These are phyloP conservation scores for Boletus sensibilis DNA, from an alignment of 768 basidiomycete species.

Conservation along the genomic window DNA sequence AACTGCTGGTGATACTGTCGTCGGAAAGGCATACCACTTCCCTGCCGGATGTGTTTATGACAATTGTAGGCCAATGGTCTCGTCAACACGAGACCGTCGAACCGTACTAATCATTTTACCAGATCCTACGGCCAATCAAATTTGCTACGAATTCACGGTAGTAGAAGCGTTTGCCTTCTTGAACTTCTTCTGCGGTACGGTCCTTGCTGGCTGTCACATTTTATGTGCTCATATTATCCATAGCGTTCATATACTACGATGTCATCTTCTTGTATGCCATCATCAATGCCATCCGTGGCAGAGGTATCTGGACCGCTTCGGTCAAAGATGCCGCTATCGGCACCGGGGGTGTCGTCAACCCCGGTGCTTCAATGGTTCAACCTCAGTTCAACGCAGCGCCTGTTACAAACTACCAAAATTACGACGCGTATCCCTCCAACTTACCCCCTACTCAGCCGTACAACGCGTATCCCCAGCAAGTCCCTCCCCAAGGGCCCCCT, in stretches of 20 bases:
- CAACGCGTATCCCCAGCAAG: constrained; percentile 9
- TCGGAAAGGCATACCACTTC: constrained; percentile 8
- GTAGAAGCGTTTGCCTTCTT: constrained; percentile 24
- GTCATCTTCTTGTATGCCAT: constrained; percentile 23
- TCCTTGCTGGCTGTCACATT: not conserved
- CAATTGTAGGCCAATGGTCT: constrained; percentile 4
- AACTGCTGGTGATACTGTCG: constrained; percentile 13
- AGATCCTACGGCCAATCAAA: constrained; percentile 12
- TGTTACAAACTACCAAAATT: constrained; percentile 4
- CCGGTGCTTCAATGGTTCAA: constrained; percentile 4
- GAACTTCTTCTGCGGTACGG: constrained; percentile 26
- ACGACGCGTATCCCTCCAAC: constrained; percentile 1
- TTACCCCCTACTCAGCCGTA: constrained; percentile 5
- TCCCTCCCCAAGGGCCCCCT: not conserved
- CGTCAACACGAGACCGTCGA: not conserved
- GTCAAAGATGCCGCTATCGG: constrained; percentile 17
- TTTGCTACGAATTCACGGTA: constrained; percentile 20
- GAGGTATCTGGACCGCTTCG: constrained; percentile 24
- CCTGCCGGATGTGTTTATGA: constrained; percentile 17
- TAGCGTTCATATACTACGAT: constrained; percentile 27
- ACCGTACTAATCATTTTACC: not conserved
- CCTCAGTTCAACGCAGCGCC: constrained; percentile 8
- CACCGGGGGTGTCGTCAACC: not conserved
- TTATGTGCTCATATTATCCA: not conserved
- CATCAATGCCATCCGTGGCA: constrained; percentile 23